phyloP scores from a whole-genome alignment of 129 eudicot species.

The Erigeron canadensis region DNA sequence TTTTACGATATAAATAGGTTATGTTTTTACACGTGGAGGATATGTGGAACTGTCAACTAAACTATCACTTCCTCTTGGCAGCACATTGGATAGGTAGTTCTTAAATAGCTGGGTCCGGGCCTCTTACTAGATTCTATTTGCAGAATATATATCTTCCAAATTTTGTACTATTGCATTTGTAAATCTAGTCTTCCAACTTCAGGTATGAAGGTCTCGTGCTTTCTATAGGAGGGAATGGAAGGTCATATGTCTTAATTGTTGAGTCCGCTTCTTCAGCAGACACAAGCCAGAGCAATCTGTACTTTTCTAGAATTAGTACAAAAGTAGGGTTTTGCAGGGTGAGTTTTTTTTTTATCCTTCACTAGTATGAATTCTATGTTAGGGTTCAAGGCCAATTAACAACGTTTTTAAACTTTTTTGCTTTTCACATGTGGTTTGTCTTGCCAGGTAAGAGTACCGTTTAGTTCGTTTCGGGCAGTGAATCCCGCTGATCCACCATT shows the following conservation, averaged over 20 bases:
- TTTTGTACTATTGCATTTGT: conserved; percentile 5
- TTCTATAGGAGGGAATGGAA: conserved; percentile 95
- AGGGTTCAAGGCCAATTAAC: conserved; percentile 9
- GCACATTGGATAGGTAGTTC: conserved; percentile 85
- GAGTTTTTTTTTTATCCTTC: conserved; percentile 27
- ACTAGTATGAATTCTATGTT: neutral
- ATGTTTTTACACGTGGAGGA: conserved; percentile 90
- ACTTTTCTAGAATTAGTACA: conserved; percentile 82
- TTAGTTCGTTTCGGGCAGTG: conserved; percentile 90
- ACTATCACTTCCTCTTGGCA: conserved; percentile 88
- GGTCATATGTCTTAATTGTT: conserved; percentile 84
- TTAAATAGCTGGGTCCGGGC: neutral
- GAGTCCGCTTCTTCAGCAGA: conserved; percentile 80
- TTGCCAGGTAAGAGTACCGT: conserved; percentile 90
- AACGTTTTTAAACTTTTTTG: conserved; percentile 8
- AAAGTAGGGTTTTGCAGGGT: conserved; percentile 98
- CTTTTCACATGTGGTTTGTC: conserved; percentile 27
- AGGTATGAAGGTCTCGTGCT: conserved; percentile 96
- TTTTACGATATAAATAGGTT: conserved; percentile 41
- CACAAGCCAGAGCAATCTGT: conserved; percentile 59
- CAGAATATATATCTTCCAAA: neutral
- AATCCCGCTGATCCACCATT: conserved; percentile 88
- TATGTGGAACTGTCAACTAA: conserved; percentile 81
- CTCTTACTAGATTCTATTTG: neutral
- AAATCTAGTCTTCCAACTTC: conserved; percentile 21